These are phyloP conservation scores for Myxozyma mucilagina DNA, from an alignment of 805 yeast genomes.

Conservation along the genomic window DNA sequence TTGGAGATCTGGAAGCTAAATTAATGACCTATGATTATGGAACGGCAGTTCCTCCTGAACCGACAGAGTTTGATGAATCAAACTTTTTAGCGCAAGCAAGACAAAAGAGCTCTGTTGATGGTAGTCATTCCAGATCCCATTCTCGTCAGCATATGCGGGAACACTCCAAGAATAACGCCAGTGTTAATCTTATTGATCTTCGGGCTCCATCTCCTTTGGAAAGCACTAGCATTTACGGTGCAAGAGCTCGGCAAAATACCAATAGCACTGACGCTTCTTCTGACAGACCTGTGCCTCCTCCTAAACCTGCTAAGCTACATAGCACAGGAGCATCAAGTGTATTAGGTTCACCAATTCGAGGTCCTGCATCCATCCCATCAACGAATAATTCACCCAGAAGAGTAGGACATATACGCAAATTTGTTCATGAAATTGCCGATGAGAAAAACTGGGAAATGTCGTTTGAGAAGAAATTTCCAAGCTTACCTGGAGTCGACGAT, in stretches of 20 bases:
- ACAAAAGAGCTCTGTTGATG: neutral
- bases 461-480: constrained; percentile 13
- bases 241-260: neutral
- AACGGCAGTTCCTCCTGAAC: neutral
- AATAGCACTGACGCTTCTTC: constrained; percentile 5
- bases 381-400: neutral
- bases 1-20: constrained; percentile 3
- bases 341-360: neutral
- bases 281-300: constrained; percentile 14
- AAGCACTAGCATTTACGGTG: neutral
- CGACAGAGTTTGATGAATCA: constrained; percentile 6
- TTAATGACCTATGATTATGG: constrained; percentile 1
- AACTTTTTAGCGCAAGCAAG: constrained; percentile 15
- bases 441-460: constrained; percentile 11
- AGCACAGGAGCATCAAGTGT: neutral
- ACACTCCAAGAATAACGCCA: neutral
- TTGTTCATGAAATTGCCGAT: constrained; percentile 9
- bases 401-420: neutral
- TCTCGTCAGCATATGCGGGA: neutral
- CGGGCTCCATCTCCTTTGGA: neutral
- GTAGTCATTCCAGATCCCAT: too few species aligned
- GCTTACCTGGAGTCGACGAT: constrained; percentile 11
- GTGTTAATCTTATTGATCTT: neutral
- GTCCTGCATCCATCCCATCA: neutral
- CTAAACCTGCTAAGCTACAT: constrained; percentile 16